These are phyloP conservation scores for Trichoderma sp. DNA, from an alignment of 2,329 filamentous ascomycete species.

Conservation along the genomic window DNA sequence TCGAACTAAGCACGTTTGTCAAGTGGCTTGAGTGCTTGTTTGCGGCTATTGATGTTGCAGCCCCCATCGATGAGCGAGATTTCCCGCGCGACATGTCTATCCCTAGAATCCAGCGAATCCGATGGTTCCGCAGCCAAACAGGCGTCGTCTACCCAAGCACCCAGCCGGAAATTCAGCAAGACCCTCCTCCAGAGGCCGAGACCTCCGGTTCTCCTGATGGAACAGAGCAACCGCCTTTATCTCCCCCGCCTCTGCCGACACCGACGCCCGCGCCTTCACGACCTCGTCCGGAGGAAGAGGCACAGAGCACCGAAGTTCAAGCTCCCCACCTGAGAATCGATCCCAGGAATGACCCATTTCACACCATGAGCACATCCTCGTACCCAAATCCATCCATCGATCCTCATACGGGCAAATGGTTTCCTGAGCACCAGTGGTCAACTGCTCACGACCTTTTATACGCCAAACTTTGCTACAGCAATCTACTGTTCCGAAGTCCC, in stretches of 20 bases:
- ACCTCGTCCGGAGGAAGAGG: slow-evolving; percentile 20
- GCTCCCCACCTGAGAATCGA: slow-evolving; percentile 27
- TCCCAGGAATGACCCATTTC: slow-evolving; percentile 35
- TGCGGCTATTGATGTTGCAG: slow-evolving; percentile 71
- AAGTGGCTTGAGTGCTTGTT: slow-evolving; percentile 69
- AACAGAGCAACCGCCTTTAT: slow-evolving; percentile 22
- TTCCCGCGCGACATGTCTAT: slow-evolving; percentile 64
- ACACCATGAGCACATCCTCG: slow-evolving; percentile 48
- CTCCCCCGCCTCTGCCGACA: slow-evolving; percentile 20
- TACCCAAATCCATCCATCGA: slow-evolving; percentile 49
- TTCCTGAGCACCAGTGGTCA: slow-evolving; percentile 56
- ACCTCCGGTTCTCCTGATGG: neutral
- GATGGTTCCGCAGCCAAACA: slow-evolving; percentile 49
- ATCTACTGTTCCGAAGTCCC: slow-evolving; percentile 57
- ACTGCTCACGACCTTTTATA: slow-evolving; percentile 59
- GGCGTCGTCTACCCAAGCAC: slow-evolving; percentile 23
- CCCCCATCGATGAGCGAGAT: slow-evolving; percentile 69
- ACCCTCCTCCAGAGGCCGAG: slow-evolving; percentile 3
- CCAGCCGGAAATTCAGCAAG: slow-evolving; percentile 4
- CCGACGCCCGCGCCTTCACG: slow-evolving; percentile 20
- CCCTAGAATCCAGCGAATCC: slow-evolving; percentile 56
- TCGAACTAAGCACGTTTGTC: slow-evolving; percentile 65
- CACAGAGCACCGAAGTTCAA: slow-evolving; percentile 18
- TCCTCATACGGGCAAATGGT: slow-evolving; percentile 56
- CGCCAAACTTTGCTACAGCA: slow-evolving; percentile 61